Evolutionary conservation across 257 asterid species (phyloP).

Genomic region (Solanum peruvianum): DNA sequence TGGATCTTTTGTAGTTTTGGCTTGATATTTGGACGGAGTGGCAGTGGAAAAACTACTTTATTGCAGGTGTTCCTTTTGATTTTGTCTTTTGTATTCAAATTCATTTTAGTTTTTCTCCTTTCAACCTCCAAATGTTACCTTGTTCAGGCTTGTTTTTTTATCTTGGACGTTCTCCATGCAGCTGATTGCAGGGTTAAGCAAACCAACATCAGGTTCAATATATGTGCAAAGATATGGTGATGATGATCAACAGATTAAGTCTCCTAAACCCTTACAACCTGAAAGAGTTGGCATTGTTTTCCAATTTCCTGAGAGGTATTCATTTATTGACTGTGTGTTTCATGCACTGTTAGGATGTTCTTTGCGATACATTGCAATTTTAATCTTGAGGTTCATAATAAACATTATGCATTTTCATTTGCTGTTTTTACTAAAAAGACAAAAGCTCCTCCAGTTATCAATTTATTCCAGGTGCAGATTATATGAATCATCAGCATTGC

Average conservation of each 20-base stretch:
- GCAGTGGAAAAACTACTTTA: conserved; percentile 93
- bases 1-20: conserved; percentile 45
- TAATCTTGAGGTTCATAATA: not conserved
- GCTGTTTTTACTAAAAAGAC: not conserved
- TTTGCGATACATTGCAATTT: not conserved
- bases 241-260: conserved; percentile 45
- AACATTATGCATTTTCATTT: not conserved
- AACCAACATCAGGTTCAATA: conserved; percentile 85
- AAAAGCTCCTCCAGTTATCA: not conserved
- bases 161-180: conserved; percentile 20
- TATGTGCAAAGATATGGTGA: conserved; percentile 43
- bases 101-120: not conserved
- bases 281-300: conserved; percentile 90
- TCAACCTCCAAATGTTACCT: not conserved
- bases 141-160: conserved; percentile 5
- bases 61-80: conserved; percentile 55
- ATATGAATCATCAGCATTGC: not conserved
- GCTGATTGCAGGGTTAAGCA: conserved; percentile 86
- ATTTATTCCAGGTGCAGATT: not conserved
- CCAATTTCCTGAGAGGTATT: conserved; percentile 96
- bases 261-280: conserved; percentile 44
- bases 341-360: not conserved
- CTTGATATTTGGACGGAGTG: conserved; percentile 87
- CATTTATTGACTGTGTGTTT: not conserved
- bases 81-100: not conserved